Conservation (phyloP, 148 eudicot genomes). For the Limonium bicolor region DNA sequence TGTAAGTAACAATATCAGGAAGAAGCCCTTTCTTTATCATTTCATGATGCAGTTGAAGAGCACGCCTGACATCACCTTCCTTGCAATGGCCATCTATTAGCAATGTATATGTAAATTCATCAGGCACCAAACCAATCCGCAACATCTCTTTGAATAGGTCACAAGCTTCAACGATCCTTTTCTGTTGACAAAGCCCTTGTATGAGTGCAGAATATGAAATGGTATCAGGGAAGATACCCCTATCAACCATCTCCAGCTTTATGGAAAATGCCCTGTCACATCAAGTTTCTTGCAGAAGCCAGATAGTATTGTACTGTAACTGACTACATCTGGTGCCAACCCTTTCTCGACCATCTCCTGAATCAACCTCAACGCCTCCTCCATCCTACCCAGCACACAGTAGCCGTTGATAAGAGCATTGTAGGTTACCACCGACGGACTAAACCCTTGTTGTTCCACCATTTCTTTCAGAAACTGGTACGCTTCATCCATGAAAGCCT, state of each 20-base stretch:
- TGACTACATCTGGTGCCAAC: slow-evolving; percentile 67
- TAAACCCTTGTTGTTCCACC: slow-evolving; percentile 43
- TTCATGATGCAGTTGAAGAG: slow-evolving; percentile 63
- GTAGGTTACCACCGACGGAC: slow-evolving; percentile 71
- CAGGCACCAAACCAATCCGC: slow-evolving; percentile 39
- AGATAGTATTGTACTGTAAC: slow-evolving; percentile 72
- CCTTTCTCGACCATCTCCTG: slow-evolving; percentile 39
- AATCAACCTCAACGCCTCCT: slow-evolving; percentile 44
- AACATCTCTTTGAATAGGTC: slow-evolving; percentile 67
- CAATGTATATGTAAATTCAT: slow-evolving; percentile 66
- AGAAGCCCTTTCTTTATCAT: slow-evolving; percentile 66
- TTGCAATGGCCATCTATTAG: slow-evolving; percentile 64
- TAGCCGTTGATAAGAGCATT: slow-evolving; percentile 80
- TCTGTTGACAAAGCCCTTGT: slow-evolving; percentile 65
- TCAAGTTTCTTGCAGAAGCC: slow-evolving; percentile 55
- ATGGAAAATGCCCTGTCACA: slow-evolving; percentile 48
- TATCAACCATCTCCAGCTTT: slow-evolving; percentile 54
- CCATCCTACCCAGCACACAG: slow-evolving; percentile 52
- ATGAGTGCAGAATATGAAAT: slow-evolving; percentile 76
- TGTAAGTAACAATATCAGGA: slow-evolving; percentile 84
- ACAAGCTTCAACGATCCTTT: slow-evolving; percentile 48
- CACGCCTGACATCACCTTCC: slow-evolving; percentile 55
- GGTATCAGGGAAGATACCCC: slow-evolving; percentile 53
- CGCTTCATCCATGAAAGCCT: slow-evolving; percentile 71
- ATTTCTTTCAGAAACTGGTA: slow-evolving; percentile 50